Percentiles rank a stretch among this genome's conserved stretches.
These are phyloP conservation scores for Orbilia blumenaviensis DNA, from an alignment of 2,329 filamentous ascomycete species.

Conservation along the genomic window DNA sequence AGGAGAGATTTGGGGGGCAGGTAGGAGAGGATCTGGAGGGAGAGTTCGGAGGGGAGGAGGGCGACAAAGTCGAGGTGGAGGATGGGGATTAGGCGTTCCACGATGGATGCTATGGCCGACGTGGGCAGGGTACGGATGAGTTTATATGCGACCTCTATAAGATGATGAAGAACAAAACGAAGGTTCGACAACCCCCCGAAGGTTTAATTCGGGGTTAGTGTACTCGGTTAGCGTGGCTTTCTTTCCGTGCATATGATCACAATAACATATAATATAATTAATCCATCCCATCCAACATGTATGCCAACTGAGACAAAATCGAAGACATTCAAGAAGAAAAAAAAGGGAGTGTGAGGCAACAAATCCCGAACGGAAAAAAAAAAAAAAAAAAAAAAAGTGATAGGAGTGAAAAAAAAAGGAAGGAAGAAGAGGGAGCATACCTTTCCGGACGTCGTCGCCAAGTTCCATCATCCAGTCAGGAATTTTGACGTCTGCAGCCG, in stretches of 20 bases:
- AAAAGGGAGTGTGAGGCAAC: background rate
- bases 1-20: slow-evolving; percentile 83
- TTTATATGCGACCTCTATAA: slow-evolving; percentile 78
- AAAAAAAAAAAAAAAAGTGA: slow-evolving; percentile 30
- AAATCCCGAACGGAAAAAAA: slow-evolving; percentile 9
- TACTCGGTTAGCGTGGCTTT: too few relatives aligned
- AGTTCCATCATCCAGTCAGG: slow-evolving; percentile 68
- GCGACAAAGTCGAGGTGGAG: slow-evolving; percentile 92
- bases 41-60: slow-evolving; percentile 88
- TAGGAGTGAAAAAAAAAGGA: too few relatives aligned
- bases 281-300: too few relatives aligned
- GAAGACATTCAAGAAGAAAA: too few relatives aligned
- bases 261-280: too few relatives aligned
- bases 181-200: too few relatives aligned
- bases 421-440: slow-evolving; percentile 60
- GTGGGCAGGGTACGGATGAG: slow-evolving; percentile 82
- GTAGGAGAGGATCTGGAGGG: slow-evolving; percentile 85
- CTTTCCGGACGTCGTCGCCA: slow-evolving; percentile 67
- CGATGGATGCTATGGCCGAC: slow-evolving; percentile 79
- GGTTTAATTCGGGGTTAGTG: too few relatives aligned
- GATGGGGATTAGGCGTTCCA: slow-evolving; percentile 79
- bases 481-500: slow-evolving; percentile 61
- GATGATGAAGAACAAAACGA: background rate
- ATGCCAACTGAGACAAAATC: too few relatives aligned
- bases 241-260: too few relatives aligned